These are phyloP conservation scores for Didymella keratinophila DNA, from an alignment of 2,329 filamentous ascomycete species.

Conservation along the genomic window DNA sequence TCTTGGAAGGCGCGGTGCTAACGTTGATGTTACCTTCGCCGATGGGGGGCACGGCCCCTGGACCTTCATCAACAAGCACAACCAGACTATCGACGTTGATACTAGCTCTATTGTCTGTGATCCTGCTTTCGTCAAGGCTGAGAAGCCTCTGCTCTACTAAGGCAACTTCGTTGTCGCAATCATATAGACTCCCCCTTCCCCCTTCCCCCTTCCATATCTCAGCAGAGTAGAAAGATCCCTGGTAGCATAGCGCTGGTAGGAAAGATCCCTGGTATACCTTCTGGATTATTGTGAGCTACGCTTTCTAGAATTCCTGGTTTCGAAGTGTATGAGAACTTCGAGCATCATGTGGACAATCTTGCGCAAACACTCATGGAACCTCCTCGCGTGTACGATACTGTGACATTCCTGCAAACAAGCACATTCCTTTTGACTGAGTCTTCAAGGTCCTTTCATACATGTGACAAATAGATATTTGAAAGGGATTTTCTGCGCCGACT, in stretches of 20 bases:
- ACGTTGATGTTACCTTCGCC: slow-evolving; percentile 27
- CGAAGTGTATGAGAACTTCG: neutral
- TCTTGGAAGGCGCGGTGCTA: slow-evolving; percentile 21
- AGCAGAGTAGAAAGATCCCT: neutral
- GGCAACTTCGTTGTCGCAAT: neutral
- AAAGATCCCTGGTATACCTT: too few relatives aligned
- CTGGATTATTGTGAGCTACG: too few relatives aligned
- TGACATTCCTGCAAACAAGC: neutral
- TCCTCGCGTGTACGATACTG: neutral
- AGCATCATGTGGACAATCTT: neutral
- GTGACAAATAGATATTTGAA: too few relatives aligned
- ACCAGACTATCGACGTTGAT: slow-evolving; percentile 7
- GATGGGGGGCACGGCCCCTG: slow-evolving; percentile 26
- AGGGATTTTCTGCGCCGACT: too few relatives aligned
- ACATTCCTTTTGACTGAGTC: too few relatives aligned
- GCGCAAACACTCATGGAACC: neutral
- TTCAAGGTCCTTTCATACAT: too few relatives aligned
- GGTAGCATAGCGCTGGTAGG: slow-evolving; percentile 5
- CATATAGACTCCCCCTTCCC: too few relatives aligned
- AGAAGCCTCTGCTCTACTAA: neutral
- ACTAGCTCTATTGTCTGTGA: slow-evolving; percentile 28
- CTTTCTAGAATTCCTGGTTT: too few relatives aligned
- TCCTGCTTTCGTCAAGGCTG: slow-evolving; percentile 22
- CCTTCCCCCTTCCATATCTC: too few relatives aligned
- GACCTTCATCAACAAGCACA: slow-evolving; percentile 19